Base-by-base conservation (phyloP, 2,329 filamentous ascomycete genomes). In the Colletotrichum eleusines region DNA sequence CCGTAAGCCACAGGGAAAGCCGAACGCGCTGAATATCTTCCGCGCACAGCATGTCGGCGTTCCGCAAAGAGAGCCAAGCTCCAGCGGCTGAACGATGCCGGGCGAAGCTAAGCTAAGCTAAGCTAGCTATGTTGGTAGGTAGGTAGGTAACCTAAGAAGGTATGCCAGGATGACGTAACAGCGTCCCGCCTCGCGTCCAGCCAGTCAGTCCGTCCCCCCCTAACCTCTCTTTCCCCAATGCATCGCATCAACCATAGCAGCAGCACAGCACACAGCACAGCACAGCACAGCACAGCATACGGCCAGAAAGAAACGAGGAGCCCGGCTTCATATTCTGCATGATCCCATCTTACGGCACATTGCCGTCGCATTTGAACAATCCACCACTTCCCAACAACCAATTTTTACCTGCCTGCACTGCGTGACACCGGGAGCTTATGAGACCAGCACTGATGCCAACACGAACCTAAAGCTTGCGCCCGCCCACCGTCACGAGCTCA, bases 401-500 rank as follows among this genome's bases (percentile, higher is more conserved):
- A 64, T 33, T 53, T 18, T 20, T 16, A 40, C 33, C 9, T 26
- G 35, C 23, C 50, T 60, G 60, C 46, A 31, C 31, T 18, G 48
- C 50, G 46, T 33, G 55, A 51, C 63, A 57, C 63, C 57, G 42
- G 9, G 50, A 42, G 20, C 50, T 46, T 61, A 57, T 63, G 64
- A 68, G 66, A 72, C 69, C 60, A 38, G 16, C 40, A 18, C 28
- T 44, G 5, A 62, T 14, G 23, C 53, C 53, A 18, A 38, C 33
- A 18, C 28, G 48, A 69, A 69, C 68, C 57, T 51, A 62, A 67
- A 62, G 68, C 63, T 68, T 71, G 18, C 59, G 54, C 40, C 28
- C 58, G 53, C 38, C 58, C 69, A 33, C 51, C 64, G 57, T 72
- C 69, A 72, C 69, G 66, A 72, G 69, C 51, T 59, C 23, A 9